A percentile compares a stretch with the other conserved stretches of the same genome.
These are phyloP conservation scores for Neurospora tetrasperma DNA, from an alignment of 495 filamentous ascomycete genomes.

Conservation along the genomic window DNA sequence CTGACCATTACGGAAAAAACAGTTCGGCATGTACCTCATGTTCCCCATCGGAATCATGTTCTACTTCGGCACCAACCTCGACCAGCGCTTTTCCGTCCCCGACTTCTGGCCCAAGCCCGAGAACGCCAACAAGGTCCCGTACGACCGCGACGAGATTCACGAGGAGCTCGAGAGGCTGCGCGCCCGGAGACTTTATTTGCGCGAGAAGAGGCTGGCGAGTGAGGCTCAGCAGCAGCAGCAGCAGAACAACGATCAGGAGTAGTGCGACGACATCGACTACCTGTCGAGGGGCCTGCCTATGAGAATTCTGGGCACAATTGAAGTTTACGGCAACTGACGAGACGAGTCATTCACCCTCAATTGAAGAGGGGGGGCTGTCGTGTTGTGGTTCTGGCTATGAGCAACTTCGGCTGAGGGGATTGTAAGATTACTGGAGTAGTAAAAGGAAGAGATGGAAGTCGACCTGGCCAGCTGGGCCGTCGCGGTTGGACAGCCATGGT, in stretches of 20 bases:
- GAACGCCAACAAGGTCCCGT: constrained; percentile 79
- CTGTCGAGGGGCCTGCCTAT: too few relatives aligned
- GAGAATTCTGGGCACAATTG: too few relatives aligned
- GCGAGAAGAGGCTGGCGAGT: constrained; percentile 47
- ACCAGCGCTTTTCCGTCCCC: constrained; percentile 74
- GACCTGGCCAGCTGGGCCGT: neutral
- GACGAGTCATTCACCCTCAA: neutral
- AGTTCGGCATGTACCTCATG: constrained; percentile 98
- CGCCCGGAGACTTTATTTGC: constrained; percentile 44
- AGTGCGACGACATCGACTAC: too few relatives aligned
- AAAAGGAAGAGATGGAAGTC: neutral
- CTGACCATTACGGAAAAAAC: neutral
- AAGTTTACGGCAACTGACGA: neutral
- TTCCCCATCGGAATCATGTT: constrained; percentile 99
- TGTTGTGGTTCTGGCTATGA: neutral
- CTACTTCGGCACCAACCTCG: constrained; percentile 98
- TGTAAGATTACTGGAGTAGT: neutral
- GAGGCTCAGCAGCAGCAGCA: constrained; percentile 35
- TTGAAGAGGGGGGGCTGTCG: neutral
- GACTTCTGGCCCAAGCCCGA: constrained; percentile 90
- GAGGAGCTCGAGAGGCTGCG: constrained; percentile 66
- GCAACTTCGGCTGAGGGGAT: neutral
- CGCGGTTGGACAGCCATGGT: neutral
- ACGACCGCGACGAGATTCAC: constrained; percentile 78
- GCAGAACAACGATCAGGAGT: constrained; percentile 24